phyloP scores from a whole-genome alignment of 129 eudicot genomes.

The Lonicera japonica region DNA sequence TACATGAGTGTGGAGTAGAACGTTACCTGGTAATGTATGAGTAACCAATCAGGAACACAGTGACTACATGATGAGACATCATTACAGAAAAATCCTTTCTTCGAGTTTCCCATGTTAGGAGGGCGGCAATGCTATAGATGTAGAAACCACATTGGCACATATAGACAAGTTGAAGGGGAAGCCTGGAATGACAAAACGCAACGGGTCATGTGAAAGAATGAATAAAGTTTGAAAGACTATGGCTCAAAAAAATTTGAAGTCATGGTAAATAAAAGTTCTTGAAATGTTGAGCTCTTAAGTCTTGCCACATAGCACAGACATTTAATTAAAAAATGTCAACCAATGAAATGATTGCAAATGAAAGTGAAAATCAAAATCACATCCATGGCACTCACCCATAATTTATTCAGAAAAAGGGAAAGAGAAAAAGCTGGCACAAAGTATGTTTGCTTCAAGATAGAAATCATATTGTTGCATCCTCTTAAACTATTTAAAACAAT shows the following conservation, averaged over 20 bases:
- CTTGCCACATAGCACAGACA: no score
- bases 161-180: slow-evolving; percentile 58
- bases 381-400: not conserved
- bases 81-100: slow-evolving; percentile 88
- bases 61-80: slow-evolving; percentile 93
- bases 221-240: not conserved
- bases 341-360: not conserved
- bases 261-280: no score
- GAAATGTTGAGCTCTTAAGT: no score
- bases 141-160: slow-evolving; percentile 97
- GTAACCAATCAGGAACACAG: slow-evolving; percentile 65
- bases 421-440: not conserved
- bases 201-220: not conserved
- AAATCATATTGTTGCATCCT: no score
- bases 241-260: not conserved
- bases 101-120: slow-evolving; percentile 88
- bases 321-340: not conserved
- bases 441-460: not conserved
- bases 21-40: slow-evolving; percentile 75
- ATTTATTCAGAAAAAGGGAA: no score
- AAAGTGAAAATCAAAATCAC: not conserved
- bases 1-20: no score
- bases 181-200: slow-evolving; percentile 39
- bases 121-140: slow-evolving; percentile 81
- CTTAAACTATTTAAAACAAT: no score